phyloP scores from a whole-genome alignment of 176 grass and related monocot species.

The Aechmea fasciata region DNA sequence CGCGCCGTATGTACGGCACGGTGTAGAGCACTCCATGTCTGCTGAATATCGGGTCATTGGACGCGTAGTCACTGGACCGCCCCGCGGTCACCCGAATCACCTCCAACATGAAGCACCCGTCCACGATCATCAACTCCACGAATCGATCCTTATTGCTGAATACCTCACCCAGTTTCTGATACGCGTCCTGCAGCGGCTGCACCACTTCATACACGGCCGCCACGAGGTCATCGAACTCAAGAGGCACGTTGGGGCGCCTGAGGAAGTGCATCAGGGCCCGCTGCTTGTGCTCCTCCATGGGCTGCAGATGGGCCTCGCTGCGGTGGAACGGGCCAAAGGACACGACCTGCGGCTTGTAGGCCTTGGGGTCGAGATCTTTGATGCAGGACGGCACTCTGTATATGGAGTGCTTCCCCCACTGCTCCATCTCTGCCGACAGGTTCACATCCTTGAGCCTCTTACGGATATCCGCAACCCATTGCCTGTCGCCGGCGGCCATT shows the following conservation, averaged over 20 bases:
- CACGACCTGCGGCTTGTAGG: constrained; percentile 60
- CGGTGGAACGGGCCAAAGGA: constrained; percentile 75
- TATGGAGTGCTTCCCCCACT: constrained; percentile 51
- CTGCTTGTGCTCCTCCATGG: constrained; percentile 81
- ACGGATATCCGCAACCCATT: constrained; percentile 48
- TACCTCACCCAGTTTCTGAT: constrained; percentile 26
- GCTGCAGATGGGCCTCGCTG: constrained; percentile 15
- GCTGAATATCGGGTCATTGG: constrained; percentile 76
- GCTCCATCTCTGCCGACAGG: constrained; percentile 24
- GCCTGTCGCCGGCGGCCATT: background rate
- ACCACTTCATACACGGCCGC: constrained; percentile 26
- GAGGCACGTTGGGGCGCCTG: constrained; percentile 19
- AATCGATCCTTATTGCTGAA: constrained; percentile 34
- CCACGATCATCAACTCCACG: constrained; percentile 56
- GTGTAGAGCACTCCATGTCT: constrained; percentile 54
- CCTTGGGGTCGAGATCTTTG: constrained; percentile 42
- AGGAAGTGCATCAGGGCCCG: constrained; percentile 64
- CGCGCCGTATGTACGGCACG: constrained; percentile 54
- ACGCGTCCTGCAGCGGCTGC: constrained; percentile 32
- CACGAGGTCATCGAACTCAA: constrained; percentile 34
- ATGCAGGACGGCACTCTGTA: constrained; percentile 69
- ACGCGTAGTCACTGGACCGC: constrained; percentile 30
- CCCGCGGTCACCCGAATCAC: constrained; percentile 32
- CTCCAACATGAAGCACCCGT: constrained; percentile 77
- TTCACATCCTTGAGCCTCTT: constrained; percentile 23